Percentiles rank a stretch among this genome's conserved stretches.
These are phyloP conservation scores for Suillus subluteus DNA, from an alignment of 768 basidiomycete genomes.

Conservation along the genomic window DNA sequence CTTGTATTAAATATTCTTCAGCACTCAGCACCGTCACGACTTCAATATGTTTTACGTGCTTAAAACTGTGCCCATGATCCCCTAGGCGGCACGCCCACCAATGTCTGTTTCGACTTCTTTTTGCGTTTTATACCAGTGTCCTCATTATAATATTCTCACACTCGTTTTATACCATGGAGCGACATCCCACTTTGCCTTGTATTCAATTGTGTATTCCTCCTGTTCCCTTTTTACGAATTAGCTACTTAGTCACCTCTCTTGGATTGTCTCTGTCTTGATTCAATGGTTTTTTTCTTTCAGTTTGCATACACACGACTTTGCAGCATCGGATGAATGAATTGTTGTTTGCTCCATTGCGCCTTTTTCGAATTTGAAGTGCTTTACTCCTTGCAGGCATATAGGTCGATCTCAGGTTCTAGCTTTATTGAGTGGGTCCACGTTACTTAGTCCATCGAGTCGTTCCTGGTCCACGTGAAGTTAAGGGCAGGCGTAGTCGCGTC, in stretches of 20 bases:
- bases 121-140: constrained; percentile 7
- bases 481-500: constrained; percentile 40
- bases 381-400: no score
- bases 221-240: background rate
- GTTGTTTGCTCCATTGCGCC: no score
- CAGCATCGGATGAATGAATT: no score
- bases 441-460: no score
- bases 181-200: constrained; percentile 7
- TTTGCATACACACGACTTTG: background rate
- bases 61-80: background rate
- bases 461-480: constrained; percentile 15
- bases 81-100: background rate
- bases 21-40: background rate
- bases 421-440: no score
- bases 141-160: constrained; percentile 10
- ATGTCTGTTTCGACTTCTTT: background rate
- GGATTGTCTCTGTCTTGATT: background rate
- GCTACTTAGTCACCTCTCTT: background rate
- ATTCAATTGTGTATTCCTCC: constrained; percentile 10
- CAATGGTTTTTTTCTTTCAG: background rate
- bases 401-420: no score
- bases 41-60: background rate
- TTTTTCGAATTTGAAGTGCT: no score
- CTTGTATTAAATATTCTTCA: background rate
- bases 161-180: constrained; percentile 11